These are phyloP conservation scores for Neonectria sp. DNA, from an alignment of 2,329 filamentous ascomycete genomes.

Conservation along the genomic window DNA sequence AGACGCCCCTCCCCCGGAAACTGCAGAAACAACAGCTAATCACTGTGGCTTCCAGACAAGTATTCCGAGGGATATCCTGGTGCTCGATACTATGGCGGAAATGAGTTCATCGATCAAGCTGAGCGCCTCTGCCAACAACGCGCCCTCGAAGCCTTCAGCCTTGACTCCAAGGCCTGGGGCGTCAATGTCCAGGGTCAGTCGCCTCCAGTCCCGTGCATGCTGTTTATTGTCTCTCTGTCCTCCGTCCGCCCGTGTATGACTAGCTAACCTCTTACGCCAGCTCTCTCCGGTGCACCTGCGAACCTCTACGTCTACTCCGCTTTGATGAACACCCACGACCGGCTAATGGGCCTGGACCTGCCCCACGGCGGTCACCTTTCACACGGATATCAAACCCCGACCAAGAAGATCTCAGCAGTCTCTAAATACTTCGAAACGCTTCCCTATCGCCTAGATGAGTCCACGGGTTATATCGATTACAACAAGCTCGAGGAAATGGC, in stretches of 20 bases:
- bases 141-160: constrained; percentile 87
- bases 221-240: not conserved
- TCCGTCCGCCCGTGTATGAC: not conserved
- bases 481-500: constrained; percentile 90
- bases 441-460: constrained; percentile 91
- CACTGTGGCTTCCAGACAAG: constrained; percentile 75
- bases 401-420: constrained; percentile 96
- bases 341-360: constrained; percentile 96
- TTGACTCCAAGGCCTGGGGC: constrained; percentile 91
- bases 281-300: constrained; percentile 80
- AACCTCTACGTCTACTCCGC: constrained; percentile 97
- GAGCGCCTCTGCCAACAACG: constrained; percentile 92
- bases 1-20: not conserved
- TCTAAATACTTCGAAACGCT: constrained; percentile 99
- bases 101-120: constrained; percentile 94
- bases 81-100: constrained; percentile 95
- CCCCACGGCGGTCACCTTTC: constrained; percentile 97
- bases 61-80: constrained; percentile 99
- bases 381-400: constrained; percentile 96
- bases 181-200: constrained; percentile 93
- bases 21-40: constrained; percentile 5
- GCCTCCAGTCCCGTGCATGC: not conserved
- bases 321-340: constrained; percentile 91
- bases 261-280: constrained; percentile 58
- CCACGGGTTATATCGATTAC: constrained; percentile 96